Conservation (phyloP, 2,329 filamentous ascomycete genomes). For the Ophiostoma piceae region DNA sequence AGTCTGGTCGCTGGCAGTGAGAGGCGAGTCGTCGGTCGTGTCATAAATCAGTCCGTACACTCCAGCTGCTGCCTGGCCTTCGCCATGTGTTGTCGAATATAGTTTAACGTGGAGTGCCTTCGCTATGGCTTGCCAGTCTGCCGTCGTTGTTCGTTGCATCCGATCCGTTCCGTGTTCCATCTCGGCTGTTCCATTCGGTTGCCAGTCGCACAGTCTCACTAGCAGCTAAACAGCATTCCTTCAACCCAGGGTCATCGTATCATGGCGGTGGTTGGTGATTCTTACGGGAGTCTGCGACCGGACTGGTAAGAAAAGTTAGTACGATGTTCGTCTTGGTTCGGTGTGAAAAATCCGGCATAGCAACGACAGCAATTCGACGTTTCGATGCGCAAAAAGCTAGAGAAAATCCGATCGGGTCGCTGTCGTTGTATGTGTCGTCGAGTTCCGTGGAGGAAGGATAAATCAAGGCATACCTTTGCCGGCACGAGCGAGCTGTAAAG, state of each 20-base stretch:
- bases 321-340: neutral
- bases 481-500: slow-evolving; percentile 32
- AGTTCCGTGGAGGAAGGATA: slow-evolving; percentile 58
- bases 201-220: neutral
- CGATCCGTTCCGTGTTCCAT: neutral
- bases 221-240: neutral
- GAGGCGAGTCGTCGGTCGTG: neutral
- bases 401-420: neutral
- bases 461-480: slow-evolving; percentile 87
- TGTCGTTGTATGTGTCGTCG: neutral
- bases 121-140: neutral
- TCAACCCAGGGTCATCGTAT: neutral
- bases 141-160: neutral
- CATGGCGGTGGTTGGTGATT: neutral
- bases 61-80: neutral
- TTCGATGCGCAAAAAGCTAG: neutral
- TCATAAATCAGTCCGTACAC: neutral
- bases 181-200: neutral
- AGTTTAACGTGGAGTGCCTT: neutral
- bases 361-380: neutral
- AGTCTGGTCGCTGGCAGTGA: neutral
- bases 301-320: slow-evolving; percentile 25
- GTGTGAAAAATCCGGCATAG: neutral
- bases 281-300: slow-evolving; percentile 30
- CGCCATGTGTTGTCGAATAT: neutral